These are phyloP conservation scores for Euryodendron excelsum DNA, from an alignment of 148 eudicot species.

Conservation along the genomic window DNA sequence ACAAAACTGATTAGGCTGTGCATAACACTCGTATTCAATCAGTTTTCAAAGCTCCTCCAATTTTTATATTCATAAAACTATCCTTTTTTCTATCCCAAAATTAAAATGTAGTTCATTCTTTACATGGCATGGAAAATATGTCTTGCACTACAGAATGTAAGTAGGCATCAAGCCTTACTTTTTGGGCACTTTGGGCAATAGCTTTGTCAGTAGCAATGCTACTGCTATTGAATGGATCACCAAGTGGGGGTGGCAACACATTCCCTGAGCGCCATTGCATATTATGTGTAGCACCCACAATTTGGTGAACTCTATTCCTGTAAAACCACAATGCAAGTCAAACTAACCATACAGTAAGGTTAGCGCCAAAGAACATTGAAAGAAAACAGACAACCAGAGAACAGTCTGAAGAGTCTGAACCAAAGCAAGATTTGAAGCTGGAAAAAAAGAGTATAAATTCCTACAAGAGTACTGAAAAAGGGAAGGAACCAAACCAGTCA, in stretches of 20 bases:
- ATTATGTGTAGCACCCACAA: conserved; percentile 68
- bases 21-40: neutral
- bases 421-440: neutral
- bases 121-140: neutral
- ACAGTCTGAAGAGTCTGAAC: neutral
- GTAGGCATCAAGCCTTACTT: conserved; percentile 41
- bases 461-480: conserved; percentile 1
- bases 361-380: neutral
- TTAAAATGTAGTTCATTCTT: neutral
- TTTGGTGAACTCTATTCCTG: conserved; percentile 84
- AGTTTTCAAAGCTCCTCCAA: neutral
- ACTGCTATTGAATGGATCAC: conserved; percentile 42
- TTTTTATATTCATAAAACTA: neutral
- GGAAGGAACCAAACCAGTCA: neutral
- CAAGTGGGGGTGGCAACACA: conserved; percentile 76
- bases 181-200: conserved; percentile 34
- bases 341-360: conserved; percentile 5
- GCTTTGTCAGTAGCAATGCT: conserved; percentile 36
- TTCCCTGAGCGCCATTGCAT: conserved; percentile 63
- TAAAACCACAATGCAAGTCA: conserved; percentile 11
- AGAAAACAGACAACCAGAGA: neutral
- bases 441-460: neutral
- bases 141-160: neutral
- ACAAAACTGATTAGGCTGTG: conserved; percentile 8
- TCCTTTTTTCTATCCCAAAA: neutral